A percentile compares a stretch with the other conserved stretches of the same genome.
phyloP scores from a whole-genome alignment of 1,139 yeast species.

The Taphrina sp. region DNA sequence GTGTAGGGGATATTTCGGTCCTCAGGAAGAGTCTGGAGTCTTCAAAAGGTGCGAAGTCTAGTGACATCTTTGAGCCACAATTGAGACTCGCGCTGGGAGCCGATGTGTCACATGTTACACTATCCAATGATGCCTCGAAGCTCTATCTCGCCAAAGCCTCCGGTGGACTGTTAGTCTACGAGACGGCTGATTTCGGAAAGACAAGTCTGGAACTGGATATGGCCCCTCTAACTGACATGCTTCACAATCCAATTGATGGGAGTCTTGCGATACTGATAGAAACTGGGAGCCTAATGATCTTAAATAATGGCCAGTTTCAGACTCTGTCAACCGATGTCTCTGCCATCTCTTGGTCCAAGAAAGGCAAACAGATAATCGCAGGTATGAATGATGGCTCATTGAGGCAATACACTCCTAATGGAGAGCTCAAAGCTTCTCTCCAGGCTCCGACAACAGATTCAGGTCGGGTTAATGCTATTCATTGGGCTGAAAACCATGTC shows the following conservation, averaged over 20 bases:
- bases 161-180: conserved; percentile 20
- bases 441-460: conserved; percentile 37
- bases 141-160: conserved; percentile 17
- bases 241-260: conserved; percentile 35
- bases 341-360: conserved; percentile 44
- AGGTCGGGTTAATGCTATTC: conserved; percentile 34
- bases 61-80: neutral
- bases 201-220: conserved; percentile 3
- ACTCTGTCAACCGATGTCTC: conserved; percentile 38
- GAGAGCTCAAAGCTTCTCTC: conserved; percentile 39
- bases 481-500: conserved; percentile 38
- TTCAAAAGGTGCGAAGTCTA: neutral
- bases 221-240: conserved; percentile 23
- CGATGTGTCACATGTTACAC: conserved; percentile 30
- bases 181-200: neutral
- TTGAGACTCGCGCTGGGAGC: neutral
- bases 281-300: conserved; percentile 36
- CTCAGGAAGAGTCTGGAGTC: neutral
- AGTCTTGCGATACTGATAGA: conserved; percentile 40
- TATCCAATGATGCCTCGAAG: conserved; percentile 31
- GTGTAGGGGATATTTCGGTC: conserved; percentile 6
- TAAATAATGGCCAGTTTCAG: conserved; percentile 33
- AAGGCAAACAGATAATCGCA: conserved; percentile 44
- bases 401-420: conserved; percentile 40
- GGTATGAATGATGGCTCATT: conserved; percentile 41